These are phyloP conservation scores for peach (Prunus persica) DNA, from an alignment of 306 rosid genomes.

Conservation along the genomic window DNA sequence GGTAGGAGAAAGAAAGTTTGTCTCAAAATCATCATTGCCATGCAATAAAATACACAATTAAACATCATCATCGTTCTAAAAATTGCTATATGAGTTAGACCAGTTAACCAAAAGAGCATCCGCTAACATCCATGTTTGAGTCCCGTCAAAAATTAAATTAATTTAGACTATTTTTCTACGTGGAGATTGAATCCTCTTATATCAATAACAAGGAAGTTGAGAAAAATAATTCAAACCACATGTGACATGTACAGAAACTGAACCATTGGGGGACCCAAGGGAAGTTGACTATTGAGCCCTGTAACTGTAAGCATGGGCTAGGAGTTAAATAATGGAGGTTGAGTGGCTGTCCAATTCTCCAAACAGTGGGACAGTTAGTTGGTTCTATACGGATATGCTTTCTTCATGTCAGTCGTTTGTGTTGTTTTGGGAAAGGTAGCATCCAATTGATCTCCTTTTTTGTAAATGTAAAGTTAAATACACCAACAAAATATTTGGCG, in stretches of 20 bases:
- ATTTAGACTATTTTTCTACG: no score
- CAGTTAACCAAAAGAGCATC: fast-evolving
- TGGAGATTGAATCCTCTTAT: no score
- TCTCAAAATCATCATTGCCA: not conserved
- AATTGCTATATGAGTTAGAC: not conserved
- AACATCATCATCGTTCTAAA: not conserved
- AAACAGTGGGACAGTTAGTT: not conserved
- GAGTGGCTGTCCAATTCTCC: not conserved
- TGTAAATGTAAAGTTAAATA: no score
- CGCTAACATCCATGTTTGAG: no score
- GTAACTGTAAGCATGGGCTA: not conserved
- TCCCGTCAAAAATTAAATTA: fast-evolving
- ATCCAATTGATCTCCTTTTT: not conserved
- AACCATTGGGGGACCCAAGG: not conserved
- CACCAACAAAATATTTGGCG: no score
- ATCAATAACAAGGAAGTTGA: not conserved
- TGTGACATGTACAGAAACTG: not conserved
- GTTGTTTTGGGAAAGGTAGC: not conserved
- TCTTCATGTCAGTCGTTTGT: not conserved
- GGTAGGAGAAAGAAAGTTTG: no score
- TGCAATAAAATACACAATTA: not conserved
- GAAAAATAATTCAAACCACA: not conserved
- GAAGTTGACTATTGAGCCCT: not conserved
- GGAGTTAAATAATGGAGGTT: not conserved
- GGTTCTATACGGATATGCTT: not conserved